Conservation (phyloP, 2,329 filamentous ascomycete species). For the Beauveria australis region DNA sequence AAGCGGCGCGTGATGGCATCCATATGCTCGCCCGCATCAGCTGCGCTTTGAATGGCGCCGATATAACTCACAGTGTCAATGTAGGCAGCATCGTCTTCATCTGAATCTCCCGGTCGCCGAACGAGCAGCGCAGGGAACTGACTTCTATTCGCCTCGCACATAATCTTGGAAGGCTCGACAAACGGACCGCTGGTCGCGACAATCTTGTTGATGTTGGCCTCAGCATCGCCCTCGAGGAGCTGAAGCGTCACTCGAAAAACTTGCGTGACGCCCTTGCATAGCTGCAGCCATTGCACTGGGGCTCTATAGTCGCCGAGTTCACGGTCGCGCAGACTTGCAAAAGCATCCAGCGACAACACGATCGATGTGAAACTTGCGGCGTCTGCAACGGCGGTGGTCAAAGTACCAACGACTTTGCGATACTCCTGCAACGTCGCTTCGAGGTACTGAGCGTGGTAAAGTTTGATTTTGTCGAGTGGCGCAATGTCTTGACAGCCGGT, state of each 20-base stretch:
- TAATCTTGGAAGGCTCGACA: slow-evolving; percentile 8
- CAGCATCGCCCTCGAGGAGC: slow-evolving; percentile 12
- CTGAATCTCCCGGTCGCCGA: neutral
- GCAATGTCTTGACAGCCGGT: neutral
- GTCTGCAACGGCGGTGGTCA: slow-evolving; percentile 15
- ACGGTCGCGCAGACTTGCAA: slow-evolving; percentile 15
- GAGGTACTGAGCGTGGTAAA: slow-evolving; percentile 15
- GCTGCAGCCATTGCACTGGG: slow-evolving; percentile 18
- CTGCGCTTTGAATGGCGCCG: slow-evolving; percentile 14
- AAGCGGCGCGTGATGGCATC: slow-evolving; percentile 15
- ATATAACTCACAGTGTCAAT: slow-evolving; percentile 14
- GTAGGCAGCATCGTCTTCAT: slow-evolving; percentile 14
- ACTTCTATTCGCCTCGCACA: slow-evolving; percentile 2
- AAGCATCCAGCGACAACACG: slow-evolving; percentile 17
- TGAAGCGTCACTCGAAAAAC: slow-evolving; percentile 13
- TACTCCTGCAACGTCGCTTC: slow-evolving; percentile 16
- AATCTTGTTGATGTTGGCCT: slow-evolving; percentile 13
- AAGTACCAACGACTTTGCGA: slow-evolving; percentile 11
- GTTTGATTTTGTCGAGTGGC: slow-evolving; percentile 4
- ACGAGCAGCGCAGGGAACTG: slow-evolving; percentile 13
- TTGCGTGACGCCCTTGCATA: slow-evolving; percentile 17
- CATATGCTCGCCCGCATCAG: slow-evolving; percentile 11
- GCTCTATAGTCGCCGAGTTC: slow-evolving; percentile 17
- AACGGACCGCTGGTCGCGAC: slow-evolving; percentile 11
- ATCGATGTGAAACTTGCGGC: slow-evolving; percentile 17